Conservation (phyloP, 2,329 filamentous ascomycete genomes). For the Botryotinia calthae region DNA sequence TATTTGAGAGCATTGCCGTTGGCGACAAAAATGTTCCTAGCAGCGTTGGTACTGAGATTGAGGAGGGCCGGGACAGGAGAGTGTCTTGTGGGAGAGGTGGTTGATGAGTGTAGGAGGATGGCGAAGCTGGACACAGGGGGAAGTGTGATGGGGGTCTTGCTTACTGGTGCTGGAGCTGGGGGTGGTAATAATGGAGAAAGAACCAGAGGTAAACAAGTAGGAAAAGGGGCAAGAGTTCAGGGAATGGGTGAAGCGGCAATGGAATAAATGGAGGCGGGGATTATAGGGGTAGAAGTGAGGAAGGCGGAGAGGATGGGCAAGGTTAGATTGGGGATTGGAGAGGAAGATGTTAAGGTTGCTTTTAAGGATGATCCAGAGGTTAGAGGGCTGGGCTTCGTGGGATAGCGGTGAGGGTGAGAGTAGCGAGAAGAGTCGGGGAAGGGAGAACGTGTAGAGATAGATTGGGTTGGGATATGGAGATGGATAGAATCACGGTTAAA, state of each 20-base stretch:
- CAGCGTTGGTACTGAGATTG: constrained; percentile 74
- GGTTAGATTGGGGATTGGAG: constrained; percentile 78
- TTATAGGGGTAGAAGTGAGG: constrained; percentile 78
- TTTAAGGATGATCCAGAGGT: constrained; percentile 85
- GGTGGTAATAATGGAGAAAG: neutral
- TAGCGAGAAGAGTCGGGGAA: neutral
- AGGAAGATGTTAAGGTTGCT: constrained; percentile 85
- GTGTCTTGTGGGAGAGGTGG: constrained; percentile 81
- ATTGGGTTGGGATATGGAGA: neutral
- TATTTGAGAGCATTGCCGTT: constrained; percentile 81
- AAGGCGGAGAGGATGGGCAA: constrained; percentile 84
- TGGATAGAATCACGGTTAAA: neutral
- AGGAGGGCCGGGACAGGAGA: constrained; percentile 83
- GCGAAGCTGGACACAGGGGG: constrained; percentile 58
- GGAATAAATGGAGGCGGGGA: constrained; percentile 81
- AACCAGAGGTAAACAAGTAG: neutral
- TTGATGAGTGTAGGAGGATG: constrained; percentile 78
- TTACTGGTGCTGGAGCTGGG: constrained; percentile 14
- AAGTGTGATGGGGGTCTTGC: constrained; percentile 59
- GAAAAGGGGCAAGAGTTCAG: constrained; percentile 45
- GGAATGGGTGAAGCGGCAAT: constrained; percentile 71
- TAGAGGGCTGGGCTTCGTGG: constrained; percentile 49
- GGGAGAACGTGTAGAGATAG: neutral
- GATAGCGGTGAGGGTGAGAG: neutral
- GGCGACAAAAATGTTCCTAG: constrained; percentile 79